A percentile compares a stretch with the other conserved stretches of the same genome.
phyloP scores from a whole-genome alignment of 257 asterid species.

The Cynanchum wilfordii region DNA sequence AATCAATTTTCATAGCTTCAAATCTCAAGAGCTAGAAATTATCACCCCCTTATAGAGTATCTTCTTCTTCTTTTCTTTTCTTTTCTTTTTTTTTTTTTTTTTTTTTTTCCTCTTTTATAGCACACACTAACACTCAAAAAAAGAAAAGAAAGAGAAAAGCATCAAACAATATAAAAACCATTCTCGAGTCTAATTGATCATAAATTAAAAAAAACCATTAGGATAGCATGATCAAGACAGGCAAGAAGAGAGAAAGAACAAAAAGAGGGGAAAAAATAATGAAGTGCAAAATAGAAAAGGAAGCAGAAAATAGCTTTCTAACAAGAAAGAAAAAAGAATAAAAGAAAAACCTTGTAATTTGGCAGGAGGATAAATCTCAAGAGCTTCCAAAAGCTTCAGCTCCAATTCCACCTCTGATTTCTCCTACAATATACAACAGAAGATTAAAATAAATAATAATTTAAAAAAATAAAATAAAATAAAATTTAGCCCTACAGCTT shows the following conservation, averaged over 20 bases:
- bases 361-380: constrained; percentile 86
- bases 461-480: neutral
- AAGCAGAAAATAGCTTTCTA: neutral
- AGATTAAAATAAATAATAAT: neutral
- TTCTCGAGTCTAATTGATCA: neutral
- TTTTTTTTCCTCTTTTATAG: neutral
- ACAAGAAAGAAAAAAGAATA: constrained; percentile 5
- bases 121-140: neutral
- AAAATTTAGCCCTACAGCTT: neutral
- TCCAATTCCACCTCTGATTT: constrained; percentile 87
- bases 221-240: neutral
- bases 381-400: constrained; percentile 76
- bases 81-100: too few relatives aligned
- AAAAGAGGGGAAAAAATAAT: neutral
- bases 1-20: neutral
- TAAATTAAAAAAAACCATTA: neutral
- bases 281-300: neutral
- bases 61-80: neutral
- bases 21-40: neutral
- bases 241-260: neutral
- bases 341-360: constrained; percentile 55
- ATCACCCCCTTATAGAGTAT: neutral
- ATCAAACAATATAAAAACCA: neutral
- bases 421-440: constrained; percentile 39
- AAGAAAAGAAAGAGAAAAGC: neutral